Base-by-base conservation (phyloP, 805 yeast genomes). In the Teunomyces tritomae region DNA sequence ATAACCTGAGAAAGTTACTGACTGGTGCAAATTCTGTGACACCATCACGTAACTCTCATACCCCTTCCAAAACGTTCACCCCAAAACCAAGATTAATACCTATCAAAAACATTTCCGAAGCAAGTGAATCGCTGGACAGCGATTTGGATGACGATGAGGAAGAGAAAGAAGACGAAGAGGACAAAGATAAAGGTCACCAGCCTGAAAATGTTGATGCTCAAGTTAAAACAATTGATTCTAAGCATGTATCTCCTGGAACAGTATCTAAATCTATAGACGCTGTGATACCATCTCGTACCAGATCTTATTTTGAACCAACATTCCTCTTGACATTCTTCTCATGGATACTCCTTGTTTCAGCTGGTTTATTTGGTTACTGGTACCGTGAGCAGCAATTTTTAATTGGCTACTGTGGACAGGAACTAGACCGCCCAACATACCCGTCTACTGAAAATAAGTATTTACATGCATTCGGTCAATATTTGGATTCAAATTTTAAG, bases 381-480 rank as follows among this genome's bases (percentile, higher is more conserved):
- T 85, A 84, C 64, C 70, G 87, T 41, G 84, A 84, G 50, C 85
- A 86, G 59, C 74, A 78, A 35, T 56, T 78, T 10, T 67, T 79
- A 29, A 74, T 81, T 36, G 96, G 96, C 0, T 89, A 81, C 62
- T 89, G 96, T 70, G 90, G 90, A 0, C 67, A 74, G 29, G 87
- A 84, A 56, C 68, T 81, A 10, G 47, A 71, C 51, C 65, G 67
- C 42, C 74, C 76, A 14, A 71, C 78, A 5, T 65, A 78, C 43
- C 69, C 71, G 0, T 42, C 53, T 10, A 46, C 59, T 24, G 53
- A 57, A 2, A 57, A 62, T 5, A 55, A 62, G 4, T 65, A 67
- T 28, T 49, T 80, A 26, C 54, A 63, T 3, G 43, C 55, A 8
- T 32, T 75, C 8, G 87, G 85, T 35, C 56, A 64, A 0, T 65